Base-by-base conservation (phyloP, 2,329 filamentous ascomycete species). In the Penicillium oxalicum region DNA sequence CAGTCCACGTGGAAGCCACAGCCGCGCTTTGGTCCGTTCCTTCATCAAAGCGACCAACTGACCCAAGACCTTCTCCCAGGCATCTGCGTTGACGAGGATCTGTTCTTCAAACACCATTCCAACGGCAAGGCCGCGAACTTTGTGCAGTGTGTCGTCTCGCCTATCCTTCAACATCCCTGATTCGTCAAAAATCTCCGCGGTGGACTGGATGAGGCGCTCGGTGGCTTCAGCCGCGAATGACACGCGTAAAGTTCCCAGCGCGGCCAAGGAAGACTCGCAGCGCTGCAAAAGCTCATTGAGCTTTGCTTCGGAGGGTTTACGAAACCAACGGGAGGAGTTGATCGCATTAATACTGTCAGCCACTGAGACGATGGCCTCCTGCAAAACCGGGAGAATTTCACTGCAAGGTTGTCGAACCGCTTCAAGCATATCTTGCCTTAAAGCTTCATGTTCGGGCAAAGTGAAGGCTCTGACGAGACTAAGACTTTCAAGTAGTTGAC, bases 21-120 rank as follows among this genome's bases (percentile, higher is more conserved):
- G 50, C 0, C 69, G 68, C 1, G 60, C 59, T 1, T 51, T 56
- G 0, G 63, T 68, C 9, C 70, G 68, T 3, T 61, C 57, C 18
- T 66, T 58, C 5, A 72, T 65, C 1, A 75, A 62, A 0, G 62
- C 55, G 0, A 68, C 52, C 2, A 76, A 59, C 9, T 70, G 62
- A 4, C 62, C 59, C 0, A 77, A 55, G 0, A 77, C 51, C 1
- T 51, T 50, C 34, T 73, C 67, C 4, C 67, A 61, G 0, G 65
- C 57, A 0, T 60, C 12, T 57, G 51, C 54, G 8, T 65, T 47
- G 5, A 49, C 53, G 5, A 66, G 43, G 5, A 76, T 63, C 11
- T 71, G 66, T 56, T 77, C 74, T 45, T 77, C 74, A 6, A 75
- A 63, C 4, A 76, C 71, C 71, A 78, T 75, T 11, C 69, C 67